Conservation (phyloP, 345 rosid species). For the Boechera stricta region DNA sequence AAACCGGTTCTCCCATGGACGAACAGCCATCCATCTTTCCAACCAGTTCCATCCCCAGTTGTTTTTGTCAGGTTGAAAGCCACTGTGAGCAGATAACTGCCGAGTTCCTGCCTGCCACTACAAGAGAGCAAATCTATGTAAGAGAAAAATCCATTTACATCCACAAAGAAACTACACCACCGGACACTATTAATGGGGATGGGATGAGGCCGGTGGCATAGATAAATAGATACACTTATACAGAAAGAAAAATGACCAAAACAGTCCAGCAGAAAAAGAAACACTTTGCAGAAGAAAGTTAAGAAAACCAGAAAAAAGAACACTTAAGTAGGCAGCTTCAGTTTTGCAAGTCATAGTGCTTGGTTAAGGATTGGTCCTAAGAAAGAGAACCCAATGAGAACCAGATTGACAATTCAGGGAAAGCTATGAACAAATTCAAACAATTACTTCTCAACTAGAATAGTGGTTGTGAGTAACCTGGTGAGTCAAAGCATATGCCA, state of each 20-base stretch:
- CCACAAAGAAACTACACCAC: slow-evolving; percentile 16
- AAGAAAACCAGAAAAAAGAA: neutral
- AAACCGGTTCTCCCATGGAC: slow-evolving; percentile 99
- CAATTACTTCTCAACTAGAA: slow-evolving; percentile 15
- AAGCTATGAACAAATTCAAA: neutral
- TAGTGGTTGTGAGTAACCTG: slow-evolving; percentile 60
- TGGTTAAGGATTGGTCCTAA: slow-evolving; percentile 14
- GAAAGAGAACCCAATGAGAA: slow-evolving; percentile 1
- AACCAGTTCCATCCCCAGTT: slow-evolving; percentile 99
- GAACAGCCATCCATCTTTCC: slow-evolving; percentile 99
- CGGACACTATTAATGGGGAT: neutral
- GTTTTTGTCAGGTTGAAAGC: slow-evolving; percentile 92
- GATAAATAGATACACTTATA: neutral
- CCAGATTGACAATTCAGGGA: neutral
- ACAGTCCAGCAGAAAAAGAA: neutral
- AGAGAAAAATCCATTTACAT: slow-evolving; percentile 1
- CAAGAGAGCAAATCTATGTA: slow-evolving; percentile 30
- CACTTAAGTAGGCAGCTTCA: neutral
- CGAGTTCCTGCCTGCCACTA: slow-evolving; percentile 99
- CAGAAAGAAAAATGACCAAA: neutral
- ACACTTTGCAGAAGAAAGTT: neutral
- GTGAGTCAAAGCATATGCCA: slow-evolving; percentile 98
- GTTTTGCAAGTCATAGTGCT: slow-evolving; percentile 2
- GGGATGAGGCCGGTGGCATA: neutral
- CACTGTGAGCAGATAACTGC: slow-evolving; percentile 62